Conservation (phyloP, 805 yeast species). For the Geotrichum ghanense region DNA sequence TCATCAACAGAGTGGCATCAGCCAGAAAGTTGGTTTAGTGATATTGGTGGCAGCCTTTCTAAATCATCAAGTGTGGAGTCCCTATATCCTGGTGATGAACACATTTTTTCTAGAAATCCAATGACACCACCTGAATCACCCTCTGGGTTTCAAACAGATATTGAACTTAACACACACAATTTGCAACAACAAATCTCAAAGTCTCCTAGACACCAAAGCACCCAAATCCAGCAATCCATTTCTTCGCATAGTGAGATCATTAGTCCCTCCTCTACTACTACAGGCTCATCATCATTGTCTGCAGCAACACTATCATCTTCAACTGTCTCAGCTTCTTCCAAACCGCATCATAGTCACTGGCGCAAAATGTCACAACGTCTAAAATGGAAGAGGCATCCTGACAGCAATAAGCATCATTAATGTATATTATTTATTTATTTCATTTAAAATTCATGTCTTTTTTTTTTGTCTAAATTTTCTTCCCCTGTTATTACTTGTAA, state of each 20-base stretch:
- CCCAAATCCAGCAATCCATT: not conserved
- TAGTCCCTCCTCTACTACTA: not conserved
- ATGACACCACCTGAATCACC: constrained; percentile 3
- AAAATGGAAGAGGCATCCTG: constrained; percentile 1
- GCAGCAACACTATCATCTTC: not conserved
- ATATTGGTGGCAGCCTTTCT: not conserved
- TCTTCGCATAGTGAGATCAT: not conserved
- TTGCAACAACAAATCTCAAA: not conserved
- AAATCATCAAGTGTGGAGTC: not conserved
- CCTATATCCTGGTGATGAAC: constrained; percentile 1
- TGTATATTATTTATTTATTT: constrained; percentile 1
- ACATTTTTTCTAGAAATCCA: not conserved
- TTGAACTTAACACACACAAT: not conserved
- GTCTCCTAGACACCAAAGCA: not conserved
- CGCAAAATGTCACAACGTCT: constrained; percentile 4
- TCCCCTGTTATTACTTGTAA: too few species aligned
- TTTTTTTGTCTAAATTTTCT: too few species aligned
- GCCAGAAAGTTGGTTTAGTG: not conserved
- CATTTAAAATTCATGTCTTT: constrained; percentile 1
- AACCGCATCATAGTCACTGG: constrained; percentile 2
- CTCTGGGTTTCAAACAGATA: not conserved
- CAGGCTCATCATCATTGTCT: not conserved
- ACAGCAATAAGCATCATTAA: not conserved
- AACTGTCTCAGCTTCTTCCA: not conserved
- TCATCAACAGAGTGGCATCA: constrained; percentile 1